A percentile compares a stretch with the other conserved stretches of the same genome.
Evolutionary conservation across 257 asterid species (phyloP).

Genomic region (Lithospermum erythrorhizon): DNA sequence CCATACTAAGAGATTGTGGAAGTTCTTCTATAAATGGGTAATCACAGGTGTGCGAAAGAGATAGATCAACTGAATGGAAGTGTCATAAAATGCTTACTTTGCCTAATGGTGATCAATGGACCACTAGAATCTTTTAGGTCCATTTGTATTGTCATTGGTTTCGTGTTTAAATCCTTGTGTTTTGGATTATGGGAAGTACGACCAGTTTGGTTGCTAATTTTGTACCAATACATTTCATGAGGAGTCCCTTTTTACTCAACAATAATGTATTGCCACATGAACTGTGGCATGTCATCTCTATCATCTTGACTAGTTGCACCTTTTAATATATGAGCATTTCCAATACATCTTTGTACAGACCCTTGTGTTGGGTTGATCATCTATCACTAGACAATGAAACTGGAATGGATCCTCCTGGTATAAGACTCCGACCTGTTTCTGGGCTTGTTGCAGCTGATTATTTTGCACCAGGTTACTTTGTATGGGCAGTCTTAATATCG

Average conservation of each 20-base stretch:
- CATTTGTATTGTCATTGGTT: not conserved
- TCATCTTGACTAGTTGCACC: not conserved
- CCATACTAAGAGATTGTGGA: not conserved
- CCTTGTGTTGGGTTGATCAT: conserved; percentile 82
- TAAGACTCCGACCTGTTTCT: conserved; percentile 70
- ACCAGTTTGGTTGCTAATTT: not conserved
- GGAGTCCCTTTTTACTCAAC: no score
- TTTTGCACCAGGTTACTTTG: conserved; percentile 80
- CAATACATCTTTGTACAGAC: conserved; percentile 32
- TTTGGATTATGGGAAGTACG: not conserved
- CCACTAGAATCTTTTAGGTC: not conserved
- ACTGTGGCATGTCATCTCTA: not conserved
- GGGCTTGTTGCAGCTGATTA: conserved; percentile 88
- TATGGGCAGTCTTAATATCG: conserved; percentile 76
- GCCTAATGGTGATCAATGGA: not conserved
- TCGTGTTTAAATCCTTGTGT: not conserved
- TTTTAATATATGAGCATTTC: not conserved
- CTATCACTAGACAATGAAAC: conserved; percentile 74
- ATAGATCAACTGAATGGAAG: not conserved
- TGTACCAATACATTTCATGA: not conserved
- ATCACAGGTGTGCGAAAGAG: no score
- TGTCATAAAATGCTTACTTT: not conserved
- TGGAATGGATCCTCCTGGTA: conserved; percentile 71
- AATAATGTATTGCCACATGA: no score
- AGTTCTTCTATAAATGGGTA: not conserved